Base-by-base conservation (phyloP, 495 filamentous ascomycete genomes). In the Aspergillus heteromorphus region DNA sequence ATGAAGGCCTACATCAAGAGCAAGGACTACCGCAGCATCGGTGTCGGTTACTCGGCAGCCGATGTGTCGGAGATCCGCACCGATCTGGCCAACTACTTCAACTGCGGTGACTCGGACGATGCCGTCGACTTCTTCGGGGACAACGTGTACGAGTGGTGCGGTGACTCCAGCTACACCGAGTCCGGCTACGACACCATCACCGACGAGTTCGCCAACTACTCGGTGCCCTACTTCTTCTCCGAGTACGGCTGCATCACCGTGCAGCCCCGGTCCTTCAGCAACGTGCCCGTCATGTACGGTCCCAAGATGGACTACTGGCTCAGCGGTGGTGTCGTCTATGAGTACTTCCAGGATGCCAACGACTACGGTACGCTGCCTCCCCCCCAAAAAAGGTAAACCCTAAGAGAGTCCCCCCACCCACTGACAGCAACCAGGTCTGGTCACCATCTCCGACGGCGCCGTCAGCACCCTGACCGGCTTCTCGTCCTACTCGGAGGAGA, bases 141-240 rank as follows among this genome's bases (percentile, higher is more conserved):
- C 81, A 97, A 97, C 70, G 91, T 96, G 74, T 97, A 97, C 76
- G 90, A 87, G 25, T 97, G 92, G 91, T 97, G 92, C 67, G 92
- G 92, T 50, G 70, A 90, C 52, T 91, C 85, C 61, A 64, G 48
- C 40, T 91, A 85, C 61, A 65, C 76, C 53, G 61, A 74, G 36
- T 96, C 92, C 0, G 87, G 88, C 5, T 97, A 87, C 68, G 75
- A 87, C 51, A 78, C 79, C 23, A 83, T 89, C 58, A 89, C 88
- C 38, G 68, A 85, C 27, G 89, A 95, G 71, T 96, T 93, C 78
- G 70, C 73, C 21, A 84, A 83, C 65, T 97, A 90, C 73, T 87
- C 86, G 0, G 86, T 96, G 7, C 92, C 92, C 31, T 83, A 87
- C 40, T 97, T 97, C 81, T 96, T 97, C 68, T 92, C 92, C 49